Base-by-base conservation (phyloP, 2,329 filamentous ascomycete species). In the Penicillium sp. region DNA sequence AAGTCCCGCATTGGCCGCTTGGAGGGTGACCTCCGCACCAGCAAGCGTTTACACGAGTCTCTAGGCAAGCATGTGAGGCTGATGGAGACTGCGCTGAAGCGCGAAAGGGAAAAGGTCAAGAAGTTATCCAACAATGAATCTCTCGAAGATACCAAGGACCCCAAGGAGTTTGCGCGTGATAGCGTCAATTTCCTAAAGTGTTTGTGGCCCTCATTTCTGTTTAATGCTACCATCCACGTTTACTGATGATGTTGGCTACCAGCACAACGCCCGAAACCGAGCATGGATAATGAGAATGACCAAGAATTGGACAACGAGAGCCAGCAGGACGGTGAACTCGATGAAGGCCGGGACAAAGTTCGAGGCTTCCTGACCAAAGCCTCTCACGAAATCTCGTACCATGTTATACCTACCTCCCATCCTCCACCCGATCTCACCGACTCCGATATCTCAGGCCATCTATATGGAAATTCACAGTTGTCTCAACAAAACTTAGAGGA, bases 1-100 rank as follows among this genome's bases (percentile, higher is more conserved):
- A 96, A 96, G 79, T 92, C 90, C 63, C 88, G 95, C 69, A 97
- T 99, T 77, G 93, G 93, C 48, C 89, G 90, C 67, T 84, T 97
- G 61, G 94, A 99, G 76, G 94, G 94, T 50, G 90, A 96, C 63
- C 85, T 88, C 31, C 83, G 92, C 60, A 90, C 93, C 62, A 88
- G 90, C 47, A 94, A 96, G 75, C 88, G 90, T 57, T 85, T 92
- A 54, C 92, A 96, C 67, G 92, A 92, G 74, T 90, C 92, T 32
- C 78, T 97, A 50, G 92, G 90, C 72, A 92, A 92, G 78, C 95
- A 97, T 69, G 89, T 97, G 55, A 82, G 86, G 50, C 90, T 97
- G 75, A 82, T 97, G 58, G 92, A 97, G 77, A 85, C 87, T 65
- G 94, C 93, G 59, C 80, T 97, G 67, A 92, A 89, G 74, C 88